A percentile compares a stretch with the other conserved stretches of the same genome.
phyloP scores from a whole-genome alignment of 2,329 filamentous ascomycete genomes.

The Clonostachys sp. region DNA sequence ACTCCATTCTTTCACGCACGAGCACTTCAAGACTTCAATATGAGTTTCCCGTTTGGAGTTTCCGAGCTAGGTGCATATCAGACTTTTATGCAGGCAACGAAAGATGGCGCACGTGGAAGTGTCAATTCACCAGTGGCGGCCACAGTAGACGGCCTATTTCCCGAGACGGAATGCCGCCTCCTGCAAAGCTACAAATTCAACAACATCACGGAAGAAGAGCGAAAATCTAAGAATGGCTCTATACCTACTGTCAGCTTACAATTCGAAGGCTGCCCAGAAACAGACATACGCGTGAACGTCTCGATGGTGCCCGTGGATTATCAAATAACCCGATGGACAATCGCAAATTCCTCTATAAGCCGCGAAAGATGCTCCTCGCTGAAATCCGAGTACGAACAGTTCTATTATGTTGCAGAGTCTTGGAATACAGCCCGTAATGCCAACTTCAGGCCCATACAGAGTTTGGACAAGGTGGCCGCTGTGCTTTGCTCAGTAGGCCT shows the following conservation, averaged over 20 bases:
- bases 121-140: not conserved
- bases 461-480: too few species aligned
- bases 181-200: not conserved
- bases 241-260: not conserved
- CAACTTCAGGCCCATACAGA: too few species aligned
- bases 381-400: too few species aligned
- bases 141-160: not conserved
- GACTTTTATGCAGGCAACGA: not conserved
- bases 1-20: not conserved
- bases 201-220: not conserved
- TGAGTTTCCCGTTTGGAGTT: not conserved
- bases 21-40: not conserved
- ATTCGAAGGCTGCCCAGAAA: not conserved
- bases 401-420: too few species aligned
- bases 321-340: too few species aligned
- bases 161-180: not conserved
- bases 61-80: not conserved
- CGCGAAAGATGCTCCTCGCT: too few species aligned
- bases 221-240: not conserved
- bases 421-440: too few species aligned
- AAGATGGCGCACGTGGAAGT: not conserved
- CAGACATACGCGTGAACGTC: too few species aligned
- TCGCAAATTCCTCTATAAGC: too few species aligned
- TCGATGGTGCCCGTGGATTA: too few species aligned
- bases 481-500: not conserved